Base-by-base conservation (phyloP, 352 stramenopile genomes). In the Poterioochromonas sp. region DNA sequence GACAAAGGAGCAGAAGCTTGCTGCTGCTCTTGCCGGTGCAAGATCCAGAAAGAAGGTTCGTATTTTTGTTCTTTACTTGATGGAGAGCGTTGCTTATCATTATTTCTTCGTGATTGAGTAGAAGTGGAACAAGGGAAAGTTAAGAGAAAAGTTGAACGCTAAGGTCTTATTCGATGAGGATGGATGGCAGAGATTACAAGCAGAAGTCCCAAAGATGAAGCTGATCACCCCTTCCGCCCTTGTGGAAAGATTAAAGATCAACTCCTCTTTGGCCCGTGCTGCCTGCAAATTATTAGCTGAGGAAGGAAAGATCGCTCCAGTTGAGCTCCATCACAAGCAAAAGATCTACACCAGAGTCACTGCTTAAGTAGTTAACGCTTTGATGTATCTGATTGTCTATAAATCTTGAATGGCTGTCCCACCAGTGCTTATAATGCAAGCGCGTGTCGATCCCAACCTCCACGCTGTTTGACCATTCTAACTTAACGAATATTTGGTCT, bases 1-100 rank as follows among this genome's bases (percentile, higher is more conserved):
- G 92, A 98, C 95, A 81, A 99, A 99, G 92, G 96, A 99, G 87
- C 94, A 98, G 84, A 99, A 99, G 94, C 98, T 98, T 92, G 94
- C 95, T 83, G 95, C 96, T 84, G 96, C 95, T 91, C 96, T 98
- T 92, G 95, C 95, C 77, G 94, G 95, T 86, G 94, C 93, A 88
- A 98, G 98, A 90, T 93, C 93, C 87, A 98, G 98, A 92, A 99
- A 99, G 89, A 99, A 96, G 85, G 81, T 84, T 78, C 11, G 62
- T 76, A 1, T 32, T 63, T 65, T 20, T 44, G 37, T 76, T 34
- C 22, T 76, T 58, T 34, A 44, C 35, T 37, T 58, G 20, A n/a
- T 32, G 41, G 0, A 62, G 11, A 71, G n/a, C 8, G 15, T 20
- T 71, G 15, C 32, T 71, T 43, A 71, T 71, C 11, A 8, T 71